Base-by-base conservation (phyloP, 176 grass and related monocot species). In the Rhynchospora breviuscula region DNA sequence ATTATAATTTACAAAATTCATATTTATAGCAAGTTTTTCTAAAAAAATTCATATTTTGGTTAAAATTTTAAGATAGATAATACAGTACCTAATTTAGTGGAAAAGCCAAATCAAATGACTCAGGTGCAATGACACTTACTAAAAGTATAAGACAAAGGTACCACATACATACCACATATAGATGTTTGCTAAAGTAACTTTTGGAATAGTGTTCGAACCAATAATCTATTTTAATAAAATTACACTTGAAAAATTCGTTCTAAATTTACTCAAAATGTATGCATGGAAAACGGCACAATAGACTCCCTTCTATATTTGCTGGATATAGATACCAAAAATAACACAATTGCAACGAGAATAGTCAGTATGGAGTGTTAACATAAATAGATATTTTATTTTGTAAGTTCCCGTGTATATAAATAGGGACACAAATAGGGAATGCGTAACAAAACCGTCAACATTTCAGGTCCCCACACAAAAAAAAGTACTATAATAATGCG, bases 401-500 rank as follows among this genome's bases (percentile, higher is more conserved):
- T 4, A 40, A 0, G 3, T 35, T 43, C 0, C 14, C 33, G 13
- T 15, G 15, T 77, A 22, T 22, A 14, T 59, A 56, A 40, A 40
- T 57, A 31, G 22, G 78, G 78, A 43, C 56, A 8, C 78, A 12
- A 47, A 80, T 63, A 2, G 57, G 22, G 17, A 9, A 44, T 7
- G 6, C 29, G 26, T 59, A 80, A 62, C 23, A 80, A 44, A 59
- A 0, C 57, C 63, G 54, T 43, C 54, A 63, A 80, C 31, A 62
- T 47, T 19, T 43, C 9, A 43, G 54, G 78, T 26, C 78, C 51
- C 31, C 56, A 59, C 25, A 47, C 21, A 70, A 43, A 80, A 70
- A 70, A 80, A 63, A 57, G 56, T 15, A 80, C 31, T 43, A 63
- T 60, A 80, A 80, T 61, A 80, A 60, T 62, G 40, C 31, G 12